A percentile compares a stretch with the other conserved stretches of the same genome.
Evolutionary conservation across 2,329 filamentous ascomycete genomes (phyloP).

Genomic region (Emergomyces pasteurianus): DNA sequence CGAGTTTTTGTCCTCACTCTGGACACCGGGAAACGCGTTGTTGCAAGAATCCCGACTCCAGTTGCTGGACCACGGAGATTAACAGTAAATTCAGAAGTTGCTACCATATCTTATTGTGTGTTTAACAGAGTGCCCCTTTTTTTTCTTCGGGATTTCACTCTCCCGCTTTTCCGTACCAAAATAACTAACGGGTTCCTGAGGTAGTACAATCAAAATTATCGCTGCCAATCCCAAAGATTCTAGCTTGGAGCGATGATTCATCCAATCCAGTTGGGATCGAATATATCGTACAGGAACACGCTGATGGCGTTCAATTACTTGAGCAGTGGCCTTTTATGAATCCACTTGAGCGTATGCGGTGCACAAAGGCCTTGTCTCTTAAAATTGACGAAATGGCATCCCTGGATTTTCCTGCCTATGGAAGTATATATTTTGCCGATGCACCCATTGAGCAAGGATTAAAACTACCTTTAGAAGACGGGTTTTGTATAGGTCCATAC

Average conservation of each 20-base stretch:
- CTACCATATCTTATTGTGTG: conserved; percentile 10
- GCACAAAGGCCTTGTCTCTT: conserved; percentile 19
- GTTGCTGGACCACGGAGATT: conserved; percentile 18
- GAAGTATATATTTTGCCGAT: conserved; percentile 26
- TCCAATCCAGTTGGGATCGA: conserved; percentile 24
- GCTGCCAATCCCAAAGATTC: conserved; percentile 16
- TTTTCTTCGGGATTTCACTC: background rate
- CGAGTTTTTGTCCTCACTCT: conserved; percentile 18
- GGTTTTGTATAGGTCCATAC: conserved; percentile 24
- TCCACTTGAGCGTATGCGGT: conserved; percentile 22
- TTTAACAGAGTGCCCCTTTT: background rate
- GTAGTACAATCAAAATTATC: conserved; percentile 16
- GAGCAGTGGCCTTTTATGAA: conserved; percentile 25
- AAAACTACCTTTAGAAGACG: conserved; percentile 18
- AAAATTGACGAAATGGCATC: conserved; percentile 20
- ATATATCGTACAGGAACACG: conserved; percentile 31
- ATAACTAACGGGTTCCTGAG: background rate
- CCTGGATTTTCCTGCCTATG: conserved; percentile 28
- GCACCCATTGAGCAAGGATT: conserved; percentile 12
- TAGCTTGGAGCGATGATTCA: conserved; percentile 17
- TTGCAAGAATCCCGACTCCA: conserved; percentile 19
- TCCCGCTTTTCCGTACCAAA: background rate
- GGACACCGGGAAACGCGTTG: conserved; percentile 12
- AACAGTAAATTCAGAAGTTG: conserved; percentile 19
- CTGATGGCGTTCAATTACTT: conserved; percentile 21